A percentile compares a stretch with the other conserved stretches of the same genome.
Evolutionary conservation across 179 eudicot species (phyloP).

Genomic region (Beta lomatogona): DNA sequence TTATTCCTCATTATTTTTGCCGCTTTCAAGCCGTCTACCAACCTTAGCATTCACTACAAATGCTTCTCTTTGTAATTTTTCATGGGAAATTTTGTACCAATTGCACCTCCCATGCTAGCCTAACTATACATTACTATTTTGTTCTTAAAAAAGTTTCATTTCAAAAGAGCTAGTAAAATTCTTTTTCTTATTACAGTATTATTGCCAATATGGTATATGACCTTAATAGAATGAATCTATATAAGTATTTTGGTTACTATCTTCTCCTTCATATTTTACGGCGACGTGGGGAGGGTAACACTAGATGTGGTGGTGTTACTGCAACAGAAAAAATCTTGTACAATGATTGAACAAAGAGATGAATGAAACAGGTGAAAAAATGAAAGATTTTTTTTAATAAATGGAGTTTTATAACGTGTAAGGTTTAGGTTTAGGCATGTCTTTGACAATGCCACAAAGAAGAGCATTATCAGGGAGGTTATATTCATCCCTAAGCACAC

Average conservation of each 20-base stretch:
- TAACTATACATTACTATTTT: slow-evolving; percentile 1
- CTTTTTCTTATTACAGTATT: not conserved
- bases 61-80: not conserved
- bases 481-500: slow-evolving; percentile 59
- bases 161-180: not conserved
- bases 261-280: too few species aligned
- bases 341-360: not conserved
- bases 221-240: too few species aligned
- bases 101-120: not conserved
- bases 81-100: slow-evolving; percentile 2
- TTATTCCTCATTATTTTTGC: slow-evolving; percentile 15
- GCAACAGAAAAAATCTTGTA: not conserved
- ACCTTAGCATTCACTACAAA: not conserved
- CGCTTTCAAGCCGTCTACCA: slow-evolving; percentile 15
- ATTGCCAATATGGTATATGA: too few species aligned
- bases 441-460: slow-evolving; percentile 61
- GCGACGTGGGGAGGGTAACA: too few species aligned
- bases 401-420: slow-evolving; percentile 19
- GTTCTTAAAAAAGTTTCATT: not conserved
- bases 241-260: too few species aligned
- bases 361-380: not conserved
- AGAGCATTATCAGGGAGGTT: slow-evolving; percentile 37
- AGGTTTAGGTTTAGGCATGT: slow-evolving; percentile 49
- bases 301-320: not conserved
- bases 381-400: too few species aligned